Evolutionary conservation across 345 rosid species (phyloP), one percentile per base, ranked within the genome.

Genomic region (Syzygium aqueum): DNA sequence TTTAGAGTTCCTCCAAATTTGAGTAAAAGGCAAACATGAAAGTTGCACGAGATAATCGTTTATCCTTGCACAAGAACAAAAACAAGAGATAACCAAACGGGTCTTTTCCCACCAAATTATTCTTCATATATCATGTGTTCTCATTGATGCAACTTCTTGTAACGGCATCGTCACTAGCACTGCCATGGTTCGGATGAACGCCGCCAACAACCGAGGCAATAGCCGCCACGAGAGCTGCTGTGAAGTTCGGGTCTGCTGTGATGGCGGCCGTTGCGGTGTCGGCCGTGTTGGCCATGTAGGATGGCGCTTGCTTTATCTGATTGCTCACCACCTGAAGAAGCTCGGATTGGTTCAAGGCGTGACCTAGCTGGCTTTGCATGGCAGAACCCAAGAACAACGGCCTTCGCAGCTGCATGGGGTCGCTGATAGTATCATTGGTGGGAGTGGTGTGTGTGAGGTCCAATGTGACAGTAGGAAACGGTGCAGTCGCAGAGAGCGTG

Each of bases 161-260:
- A 40, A 5, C 11, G 27, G 21, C 82, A 37, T 73, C 82, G 14
- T 73, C 82, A 51, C 85, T 83, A 7, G 77, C 37, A 85, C 54
- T 43, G 65, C 67, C 73, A 46, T 57, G 84, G 84, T 77, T 88
- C 46, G 84, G 50, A 54, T 84, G 78, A 46, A 49, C 84, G 46
- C 86, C 52, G 33, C 91, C 89, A 7, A 92, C 91, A 46, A 93
- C 89, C 51, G 94, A 91, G 85, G 91, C 84, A 85, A 93, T 91
- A 84, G 95, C 94, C 5, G 94, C 93, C 7, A 90, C 92, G 3
- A 93, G 90, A 3, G 94, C 95, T 4, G 95, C 93, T 1, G 93
- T 90, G 90, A 93, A 93, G 89, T 90, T 91, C 1, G 95, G 95
- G 88, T 92, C 94, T 0, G 93, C 89, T 3, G 93, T 90, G 86